phyloP scores from a whole-genome alignment of 2,329 filamentous ascomycete genomes.

The Leptosphaerulina australis region DNA sequence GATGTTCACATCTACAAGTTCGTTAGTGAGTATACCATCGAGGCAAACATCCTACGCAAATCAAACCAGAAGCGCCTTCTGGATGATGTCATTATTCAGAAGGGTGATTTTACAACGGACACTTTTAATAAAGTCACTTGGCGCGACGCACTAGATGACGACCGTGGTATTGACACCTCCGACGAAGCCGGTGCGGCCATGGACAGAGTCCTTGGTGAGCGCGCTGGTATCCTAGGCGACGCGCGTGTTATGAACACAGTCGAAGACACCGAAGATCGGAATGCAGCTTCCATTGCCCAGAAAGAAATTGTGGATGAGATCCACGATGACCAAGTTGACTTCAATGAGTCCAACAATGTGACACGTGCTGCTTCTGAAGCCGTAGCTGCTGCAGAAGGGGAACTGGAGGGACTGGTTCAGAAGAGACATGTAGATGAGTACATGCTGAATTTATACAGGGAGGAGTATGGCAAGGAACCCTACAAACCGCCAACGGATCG shows the following conservation, averaged over 20 bases:
- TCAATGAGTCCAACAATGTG: constrained; percentile 40
- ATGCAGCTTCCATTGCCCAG: constrained; percentile 83
- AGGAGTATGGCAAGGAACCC: constrained; percentile 44
- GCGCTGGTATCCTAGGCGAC: constrained; percentile 60
- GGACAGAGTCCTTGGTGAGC: constrained; percentile 79
- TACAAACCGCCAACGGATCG: constrained; percentile 41
- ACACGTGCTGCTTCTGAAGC: constrained; percentile 31
- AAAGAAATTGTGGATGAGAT: constrained; percentile 76
- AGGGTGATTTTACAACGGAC: constrained; percentile 96
- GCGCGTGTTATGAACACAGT: constrained; percentile 82
- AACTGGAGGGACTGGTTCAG: constrained; percentile 26
- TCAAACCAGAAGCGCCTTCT: constrained; percentile 97
- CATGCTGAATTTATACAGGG: constrained; percentile 39
- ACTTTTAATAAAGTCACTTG: constrained; percentile 82
- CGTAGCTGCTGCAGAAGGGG: constrained; percentile 23
- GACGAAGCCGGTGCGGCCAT: constrained; percentile 81
- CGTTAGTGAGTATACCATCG: constrained; percentile 73
- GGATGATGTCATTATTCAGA: constrained; percentile 97
- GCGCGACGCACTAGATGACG: constrained; percentile 68
- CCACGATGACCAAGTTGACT: constrained; percentile 53
- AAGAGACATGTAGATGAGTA: constrained; percentile 46
- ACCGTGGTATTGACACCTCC: constrained; percentile 43
- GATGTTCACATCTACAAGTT: constrained; percentile 94
- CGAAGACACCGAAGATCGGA: constrained; percentile 90
- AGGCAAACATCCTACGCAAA: constrained; percentile 96